Base-by-base conservation (phyloP, 2,329 filamentous ascomycete genomes). In the Lasiodiplodia citricola region DNA sequence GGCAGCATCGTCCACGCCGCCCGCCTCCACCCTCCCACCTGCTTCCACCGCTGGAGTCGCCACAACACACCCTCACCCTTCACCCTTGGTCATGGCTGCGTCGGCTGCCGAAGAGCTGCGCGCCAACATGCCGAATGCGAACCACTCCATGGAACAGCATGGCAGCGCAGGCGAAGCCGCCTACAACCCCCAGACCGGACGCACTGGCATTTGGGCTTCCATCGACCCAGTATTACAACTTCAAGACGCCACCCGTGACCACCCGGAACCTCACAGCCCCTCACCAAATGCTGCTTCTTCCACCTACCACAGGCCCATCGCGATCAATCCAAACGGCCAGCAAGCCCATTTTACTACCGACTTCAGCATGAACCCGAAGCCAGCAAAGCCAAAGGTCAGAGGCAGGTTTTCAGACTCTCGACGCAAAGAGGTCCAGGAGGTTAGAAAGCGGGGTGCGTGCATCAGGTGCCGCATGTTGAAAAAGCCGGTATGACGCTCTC, bases 391-490 rank as follows among this genome's bases (percentile, higher is more conserved):
- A 77, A 87, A 87, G 71, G 83, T 85, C 6, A 82, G 87, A 54
- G 85, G 85, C 3, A 81, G 84, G n/a, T 89, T 90, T 73, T 82
- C 84, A 37, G 85, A 87, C 54, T 81, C 82, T 25, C 80, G 87
- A 69, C 83, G 87, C 41, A 85, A 87, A 70, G 86, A 89, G 73
- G 87, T 89, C 2, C 85, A 87, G 70, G 83, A 87, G 70, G 85
- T 88, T 41, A 83, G 87, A 28, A 88, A 89, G 75, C 81, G 84
- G 65, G 87, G 87, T 14, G 87, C 87, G 8, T 90, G 87, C 73
- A 85, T 89, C 70, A 84, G 87, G 41, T 90, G 87, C 74, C 85
- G 87, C 16, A 89, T 90, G 87, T 78, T 90, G 28, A 90, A 89
- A 78, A 90, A 90, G 73, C 85, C 87, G 47, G 72, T 74, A 67